Evolutionary conservation across 2,329 filamentous ascomycete species (phyloP).

Genomic region (Monilinia aucupariae): DNA sequence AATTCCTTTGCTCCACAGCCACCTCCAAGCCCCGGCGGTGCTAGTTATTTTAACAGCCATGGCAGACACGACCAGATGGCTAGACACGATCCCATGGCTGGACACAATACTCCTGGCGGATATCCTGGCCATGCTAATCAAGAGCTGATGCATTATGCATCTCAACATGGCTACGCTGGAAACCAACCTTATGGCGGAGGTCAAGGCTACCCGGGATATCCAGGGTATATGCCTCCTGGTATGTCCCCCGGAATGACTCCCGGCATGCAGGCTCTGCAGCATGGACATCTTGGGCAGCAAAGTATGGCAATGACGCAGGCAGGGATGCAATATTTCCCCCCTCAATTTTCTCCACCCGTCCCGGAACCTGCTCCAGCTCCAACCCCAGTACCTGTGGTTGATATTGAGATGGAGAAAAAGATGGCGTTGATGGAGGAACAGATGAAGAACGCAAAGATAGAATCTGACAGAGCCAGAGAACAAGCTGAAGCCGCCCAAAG

Average conservation of each 20-base stretch:
- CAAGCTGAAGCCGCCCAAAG: conserved; percentile 36
- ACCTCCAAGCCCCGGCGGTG: conserved; percentile 29
- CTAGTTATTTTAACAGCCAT: conserved; percentile 31
- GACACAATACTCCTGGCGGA: conserved; percentile 25
- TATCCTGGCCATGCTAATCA: conserved; percentile 25
- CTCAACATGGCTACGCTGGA: conserved; percentile 20
- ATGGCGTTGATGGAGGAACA: conserved; percentile 58
- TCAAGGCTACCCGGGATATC: conserved; percentile 27
- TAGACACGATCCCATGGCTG: conserved; percentile 37
- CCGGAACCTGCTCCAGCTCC: conserved; percentile 23
- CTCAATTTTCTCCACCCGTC: conserved; percentile 27
- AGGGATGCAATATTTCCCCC: conserved; percentile 26
- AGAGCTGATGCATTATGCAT: conserved; percentile 34
- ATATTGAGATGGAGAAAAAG: conserved; percentile 44
- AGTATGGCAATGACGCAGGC: conserved; percentile 7
- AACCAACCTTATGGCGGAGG: conserved; percentile 3
- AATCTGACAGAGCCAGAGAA: conserved; percentile 29
- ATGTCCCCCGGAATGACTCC: conserved; percentile 13
- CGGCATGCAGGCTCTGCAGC: conserved; percentile 10
- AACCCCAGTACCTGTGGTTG: conserved; percentile 13
- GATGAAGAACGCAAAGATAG: conserved; percentile 41
- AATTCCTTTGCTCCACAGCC: conserved; percentile 34
- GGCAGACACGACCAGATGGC: conserved; percentile 41
- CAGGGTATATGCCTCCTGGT: conserved; percentile 23
- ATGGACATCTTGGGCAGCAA: conserved; percentile 10